Conservation (phyloP, 2,329 filamentous ascomycete genomes). For the Aspergillus sp. region DNA sequence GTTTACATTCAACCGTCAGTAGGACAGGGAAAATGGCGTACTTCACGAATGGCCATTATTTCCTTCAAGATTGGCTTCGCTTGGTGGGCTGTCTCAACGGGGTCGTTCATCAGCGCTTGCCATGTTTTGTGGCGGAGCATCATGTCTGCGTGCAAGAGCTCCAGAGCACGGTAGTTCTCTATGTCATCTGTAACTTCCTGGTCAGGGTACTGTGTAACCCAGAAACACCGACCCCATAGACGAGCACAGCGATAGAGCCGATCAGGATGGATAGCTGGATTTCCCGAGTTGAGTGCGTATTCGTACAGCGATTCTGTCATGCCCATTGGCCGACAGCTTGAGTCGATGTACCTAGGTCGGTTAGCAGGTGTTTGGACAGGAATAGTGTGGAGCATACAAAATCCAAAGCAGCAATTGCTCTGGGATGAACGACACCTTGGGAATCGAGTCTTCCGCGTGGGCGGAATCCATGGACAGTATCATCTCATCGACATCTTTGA, state of each 20-base stretch:
- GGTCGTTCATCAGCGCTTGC: slow-evolving; percentile 25
- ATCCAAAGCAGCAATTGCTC: slow-evolving; percentile 39
- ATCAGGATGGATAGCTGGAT: slow-evolving; percentile 33
- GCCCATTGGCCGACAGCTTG: slow-evolving; percentile 29
- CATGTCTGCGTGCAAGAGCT: slow-evolving; percentile 32
- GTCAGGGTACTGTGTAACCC: slow-evolving; percentile 38
- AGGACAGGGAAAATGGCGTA: slow-evolving; percentile 9
- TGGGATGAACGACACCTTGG: slow-evolving; percentile 34
- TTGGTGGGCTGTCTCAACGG: slow-evolving; percentile 14
- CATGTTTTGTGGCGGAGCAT: slow-evolving; percentile 31
- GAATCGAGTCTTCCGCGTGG: slow-evolving; percentile 3
- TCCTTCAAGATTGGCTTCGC: slow-evolving; percentile 24
- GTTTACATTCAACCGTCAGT: background rate
- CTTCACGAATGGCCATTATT: slow-evolving; percentile 27
- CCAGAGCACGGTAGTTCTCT: slow-evolving; percentile 37
- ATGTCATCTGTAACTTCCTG: slow-evolving; percentile 39
- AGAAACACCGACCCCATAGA: slow-evolving; percentile 37
- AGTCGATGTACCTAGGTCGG: slow-evolving; percentile 28
- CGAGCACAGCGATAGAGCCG: slow-evolving; percentile 34
- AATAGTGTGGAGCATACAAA: slow-evolving; percentile 23
- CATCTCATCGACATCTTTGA: slow-evolving; percentile 30
- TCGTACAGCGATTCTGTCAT: slow-evolving; percentile 33
- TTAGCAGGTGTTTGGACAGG: background rate
- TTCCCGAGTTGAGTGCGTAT: slow-evolving; percentile 31
- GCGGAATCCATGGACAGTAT: slow-evolving; percentile 23